Evolutionary conservation across 2,329 filamentous ascomycete species (phyloP).

Genomic region (Ophiocordyceps camponoti-rufipedis): DNA sequence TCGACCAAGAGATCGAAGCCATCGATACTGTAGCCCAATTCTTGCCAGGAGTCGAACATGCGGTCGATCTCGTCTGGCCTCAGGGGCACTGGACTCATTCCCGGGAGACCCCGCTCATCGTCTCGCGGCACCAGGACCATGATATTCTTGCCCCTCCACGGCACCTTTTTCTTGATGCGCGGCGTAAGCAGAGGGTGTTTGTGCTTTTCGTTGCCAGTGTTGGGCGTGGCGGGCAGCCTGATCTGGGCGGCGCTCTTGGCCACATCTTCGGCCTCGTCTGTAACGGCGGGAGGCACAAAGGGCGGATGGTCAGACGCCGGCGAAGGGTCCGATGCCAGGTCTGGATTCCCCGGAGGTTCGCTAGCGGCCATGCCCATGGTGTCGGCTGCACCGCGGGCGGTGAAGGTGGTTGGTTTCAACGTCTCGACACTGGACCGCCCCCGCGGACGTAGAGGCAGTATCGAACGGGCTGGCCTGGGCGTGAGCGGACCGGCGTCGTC

Average conservation of each 20-base stretch:
- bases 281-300: slow-evolving; percentile 4
- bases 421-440: slow-evolving; percentile 38
- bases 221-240: slow-evolving; percentile 15
- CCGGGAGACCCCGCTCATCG: slow-evolving; percentile 42
- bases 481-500: slow-evolving; percentile 29
- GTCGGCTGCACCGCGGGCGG: slow-evolving; percentile 10
- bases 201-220: slow-evolving; percentile 15
- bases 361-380: slow-evolving; percentile 14
- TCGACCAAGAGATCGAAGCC: slow-evolving; percentile 50
- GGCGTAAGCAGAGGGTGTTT: slow-evolving; percentile 27
- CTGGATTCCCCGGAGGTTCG: slow-evolving; percentile 4
- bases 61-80: slow-evolving; percentile 34
- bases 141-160: slow-evolving; percentile 60
- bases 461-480: slow-evolving; percentile 19
- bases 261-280: slow-evolving; percentile 1
- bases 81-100: slow-evolving; percentile 34
- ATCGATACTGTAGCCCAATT: slow-evolving; percentile 47
- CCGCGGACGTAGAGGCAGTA: slow-evolving; percentile 20
- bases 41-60: slow-evolving; percentile 48
- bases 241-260: slow-evolving; percentile 7
- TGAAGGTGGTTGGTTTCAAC: slow-evolving; percentile 19
- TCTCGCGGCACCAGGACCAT: slow-evolving; percentile 51
- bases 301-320: slow-evolving; percentile 8
- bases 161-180: slow-evolving; percentile 51
- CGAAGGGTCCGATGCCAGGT: slow-evolving; percentile 4